Evolutionary conservation across 179 eudicot species (phyloP), one percentile per base, ranked within the genome.

Genomic region (Spinacia oleracea): DNA sequence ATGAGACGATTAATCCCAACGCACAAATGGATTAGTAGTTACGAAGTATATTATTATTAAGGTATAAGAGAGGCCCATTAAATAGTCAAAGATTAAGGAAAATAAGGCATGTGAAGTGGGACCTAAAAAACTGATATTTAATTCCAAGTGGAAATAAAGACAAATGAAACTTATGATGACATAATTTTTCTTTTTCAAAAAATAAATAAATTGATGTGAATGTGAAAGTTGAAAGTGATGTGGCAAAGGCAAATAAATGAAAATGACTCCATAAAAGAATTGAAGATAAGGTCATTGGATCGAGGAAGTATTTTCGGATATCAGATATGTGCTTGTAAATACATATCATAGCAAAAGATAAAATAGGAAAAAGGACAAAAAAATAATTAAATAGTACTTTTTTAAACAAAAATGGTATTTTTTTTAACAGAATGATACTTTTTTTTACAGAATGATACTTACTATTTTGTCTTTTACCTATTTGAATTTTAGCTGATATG

Each of bases 41-140:
- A n/a, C n/a, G n/a, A n/a, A 45, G 51, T 62, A 48, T 31, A 14
- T 27, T 18, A 56, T 56, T 27, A 60, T 60, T 25, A 0, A 60
- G 66, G 8, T 40, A 69, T 48, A 16, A 73, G 55, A 74, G 64
- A 76, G 56, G 77, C 70, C 85, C 38, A 70, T 50, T 83, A 74
- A 75, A 53, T 79, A 75, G 79, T 50, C 43, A 25, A 82, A 56
- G 68, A 16, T 20, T 50, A 56, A 70, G 16, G 46, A 45, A 63
- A 42, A 56, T 7, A 27, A 50, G 45, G 74, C 78, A 80, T 80
- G 81, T 79, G 81, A 69, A 78, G 80, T 79, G 73, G 85, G 85
- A 11, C 77, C 82, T 35, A 64, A 65, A 78, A 72, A 79, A 74
- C 72, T 73, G 79, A 79, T 74, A 70, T 75, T 70, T 74, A 70